Evolutionary conservation across 1,284 basidiomycete species (phyloP), one percentile per base, ranked within the genome.

Genomic region (Takashimella tepidaria): DNA sequence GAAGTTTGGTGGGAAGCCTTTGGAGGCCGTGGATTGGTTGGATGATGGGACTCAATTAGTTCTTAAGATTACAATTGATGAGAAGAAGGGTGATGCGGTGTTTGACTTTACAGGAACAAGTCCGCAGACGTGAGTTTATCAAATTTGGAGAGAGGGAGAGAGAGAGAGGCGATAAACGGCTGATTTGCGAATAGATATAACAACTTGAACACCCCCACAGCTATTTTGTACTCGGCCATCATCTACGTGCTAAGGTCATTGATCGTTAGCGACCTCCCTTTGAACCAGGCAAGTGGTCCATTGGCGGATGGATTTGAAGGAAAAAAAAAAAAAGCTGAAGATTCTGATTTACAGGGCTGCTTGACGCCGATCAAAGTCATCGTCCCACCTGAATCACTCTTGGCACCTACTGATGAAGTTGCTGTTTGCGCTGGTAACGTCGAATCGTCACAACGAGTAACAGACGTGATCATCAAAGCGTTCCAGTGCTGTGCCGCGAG

Each of bases 351-450:
- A n/a, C 31, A 37, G 43, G 73, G 73, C 24, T 72, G 71, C 23
- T 62, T 75, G 22, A 63, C 68, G 20, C 73, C 73, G 2, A 64
- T 72, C 52, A 60, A 60, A 40, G 55, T 68, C 13, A 55, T 63
- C 27, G 61, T 68, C 3, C 93, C 93, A 0, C 76, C 81, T 24
- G 86, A 86, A 47, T 88, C 86, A 3, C 75, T 98, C 6, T 79
- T 98, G 19, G 82, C 84, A 3, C 93, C 93, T 0, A 89, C 87
- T 5, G 81, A 83, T 43, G 89, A 87, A 0, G 92, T 91, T 0
- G 92, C 92, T 0, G 92, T 96, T 1, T 95, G 91, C 59, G 91
- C 89, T 11, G 92, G 92, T 4, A 97, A 97, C 66, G 91, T 95
- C 13, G 79, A 95, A 54, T 95, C 92, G 2, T 88, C 86, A 19